Percentiles rank a stretch among this genome's conserved stretches.
Conservation (phyloP, 2,329 filamentous ascomycete species). For the Fusarium sp. region DNA sequence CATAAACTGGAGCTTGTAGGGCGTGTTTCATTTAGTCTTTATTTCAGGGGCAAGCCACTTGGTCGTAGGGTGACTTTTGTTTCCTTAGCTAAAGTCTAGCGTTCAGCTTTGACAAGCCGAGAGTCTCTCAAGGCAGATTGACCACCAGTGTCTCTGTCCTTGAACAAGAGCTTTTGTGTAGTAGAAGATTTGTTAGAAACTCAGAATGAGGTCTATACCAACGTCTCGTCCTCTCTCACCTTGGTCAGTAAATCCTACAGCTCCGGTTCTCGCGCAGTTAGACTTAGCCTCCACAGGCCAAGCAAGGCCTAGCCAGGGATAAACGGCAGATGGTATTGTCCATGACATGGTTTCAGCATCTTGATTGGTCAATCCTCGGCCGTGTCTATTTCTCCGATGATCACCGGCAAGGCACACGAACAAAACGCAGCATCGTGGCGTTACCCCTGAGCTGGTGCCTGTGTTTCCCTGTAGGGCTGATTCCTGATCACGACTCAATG, state of each 20-base stretch:
- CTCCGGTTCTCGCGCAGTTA: too few relatives aligned
- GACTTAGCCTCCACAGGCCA: too few relatives aligned
- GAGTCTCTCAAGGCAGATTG: too few relatives aligned
- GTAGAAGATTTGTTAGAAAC: too few relatives aligned
- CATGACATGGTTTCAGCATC: too few relatives aligned
- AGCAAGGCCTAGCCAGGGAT: too few relatives aligned
- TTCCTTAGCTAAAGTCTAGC: neutral
- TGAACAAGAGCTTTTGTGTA: too few relatives aligned
- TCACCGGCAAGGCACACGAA: neutral
- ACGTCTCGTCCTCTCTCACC: too few relatives aligned
- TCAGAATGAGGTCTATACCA: too few relatives aligned
- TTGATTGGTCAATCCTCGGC: neutral
- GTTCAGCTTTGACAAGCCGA: neutral
- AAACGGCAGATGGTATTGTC: too few relatives aligned
- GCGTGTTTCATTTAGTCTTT: neutral
- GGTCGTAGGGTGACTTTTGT: neutral
- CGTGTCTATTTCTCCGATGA: neutral
- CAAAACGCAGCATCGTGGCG: neutral
- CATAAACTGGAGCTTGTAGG: neutral
- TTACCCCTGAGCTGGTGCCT: neutral
- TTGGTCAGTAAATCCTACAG: too few relatives aligned
- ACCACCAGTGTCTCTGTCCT: too few relatives aligned
- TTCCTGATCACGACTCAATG: neutral
- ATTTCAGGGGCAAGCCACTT: slow-evolving; percentile 28
- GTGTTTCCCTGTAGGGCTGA: neutral